Percentiles rank a stretch among this genome's conserved stretches.
Conservation (phyloP, 208 protist species). For the Leishmania guyanensis region DNA sequence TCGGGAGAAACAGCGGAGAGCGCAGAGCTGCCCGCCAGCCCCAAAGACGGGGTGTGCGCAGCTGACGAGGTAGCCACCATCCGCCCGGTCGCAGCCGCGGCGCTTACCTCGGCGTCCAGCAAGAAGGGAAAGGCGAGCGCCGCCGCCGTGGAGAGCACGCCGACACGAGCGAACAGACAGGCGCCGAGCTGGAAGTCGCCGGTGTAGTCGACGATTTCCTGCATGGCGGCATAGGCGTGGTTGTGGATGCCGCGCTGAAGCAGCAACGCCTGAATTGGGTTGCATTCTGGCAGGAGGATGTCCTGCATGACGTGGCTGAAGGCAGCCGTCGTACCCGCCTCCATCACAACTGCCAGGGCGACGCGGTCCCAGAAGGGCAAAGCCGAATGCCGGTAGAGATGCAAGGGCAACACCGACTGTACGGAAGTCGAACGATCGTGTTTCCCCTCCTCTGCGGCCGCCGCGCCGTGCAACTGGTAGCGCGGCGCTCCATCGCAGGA, state of each 20-base stretch:
- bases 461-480: neutral
- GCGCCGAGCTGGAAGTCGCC: slow-evolving; percentile 85
- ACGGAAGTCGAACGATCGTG: neutral
- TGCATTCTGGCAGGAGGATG: slow-evolving; percentile 47
- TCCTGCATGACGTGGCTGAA: slow-evolving; percentile 41
- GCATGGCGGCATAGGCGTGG: slow-evolving; percentile 64
- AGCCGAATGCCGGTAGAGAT: slow-evolving; percentile 24
- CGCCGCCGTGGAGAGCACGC: slow-evolving; percentile 38
- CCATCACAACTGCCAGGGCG: slow-evolving; percentile 64
- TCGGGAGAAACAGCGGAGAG: neutral
- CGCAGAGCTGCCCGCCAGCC: neutral
- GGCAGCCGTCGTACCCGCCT: slow-evolving; percentile 34
- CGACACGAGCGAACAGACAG: slow-evolving; percentile 82
- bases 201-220: slow-evolving; percentile 79
- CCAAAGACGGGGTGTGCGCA: slow-evolving; percentile 1
- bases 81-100: slow-evolving; percentile 10
- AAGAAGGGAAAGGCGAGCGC: slow-evolving; percentile 29
- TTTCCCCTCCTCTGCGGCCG: neutral
- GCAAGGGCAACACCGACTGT: slow-evolving; percentile 13
- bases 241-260: slow-evolving; percentile 61
- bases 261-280: slow-evolving; percentile 56
- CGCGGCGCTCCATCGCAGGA: neutral
- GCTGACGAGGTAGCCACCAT: neutral
- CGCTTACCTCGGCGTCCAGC: slow-evolving; percentile 22
- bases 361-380: slow-evolving; percentile 82